phyloP scores from a whole-genome alignment of 768 basidiomycete species.

The Rhizopogon vinicolor region DNA sequence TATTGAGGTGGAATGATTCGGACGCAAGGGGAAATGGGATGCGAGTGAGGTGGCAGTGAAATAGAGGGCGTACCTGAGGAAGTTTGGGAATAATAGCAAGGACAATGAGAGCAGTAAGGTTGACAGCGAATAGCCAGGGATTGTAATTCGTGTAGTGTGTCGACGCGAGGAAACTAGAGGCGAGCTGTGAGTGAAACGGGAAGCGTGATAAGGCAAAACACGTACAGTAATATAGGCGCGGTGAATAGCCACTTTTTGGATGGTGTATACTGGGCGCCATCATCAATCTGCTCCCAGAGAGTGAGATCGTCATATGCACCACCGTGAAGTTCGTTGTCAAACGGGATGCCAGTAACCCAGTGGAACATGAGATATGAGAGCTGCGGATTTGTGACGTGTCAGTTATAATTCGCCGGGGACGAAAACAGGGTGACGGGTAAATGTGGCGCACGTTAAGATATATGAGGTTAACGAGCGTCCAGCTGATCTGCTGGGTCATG shows the following conservation, averaged over 20 bases:
- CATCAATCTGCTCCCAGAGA: conserved; percentile 99
- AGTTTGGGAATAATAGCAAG: conserved; percentile 91
- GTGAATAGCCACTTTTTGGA: conserved; percentile 95
- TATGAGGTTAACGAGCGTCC: conserved; percentile 88
- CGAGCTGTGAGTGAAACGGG: background rate
- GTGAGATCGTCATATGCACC: conserved; percentile 98
- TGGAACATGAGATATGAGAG: conserved; percentile 99
- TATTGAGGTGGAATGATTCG: background rate
- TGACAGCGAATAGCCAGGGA: conserved; percentile 89
- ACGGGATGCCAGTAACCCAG: conserved; percentile 95
- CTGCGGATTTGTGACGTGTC: conserved; percentile 33
- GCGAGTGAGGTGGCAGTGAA: conserved; percentile 1
- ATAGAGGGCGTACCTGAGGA: conserved; percentile 63
- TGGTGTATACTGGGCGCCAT: conserved; percentile 97
- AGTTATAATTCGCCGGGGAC: background rate
- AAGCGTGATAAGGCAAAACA: conserved; percentile 6
- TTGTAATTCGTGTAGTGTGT: conserved; percentile 99
- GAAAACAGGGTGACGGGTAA: background rate
- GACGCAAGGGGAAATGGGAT: conserved; percentile 12
- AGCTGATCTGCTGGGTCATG: conserved; percentile 90
- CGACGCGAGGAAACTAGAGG: conserved; percentile 82
- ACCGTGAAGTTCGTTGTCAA: conserved; percentile 79
- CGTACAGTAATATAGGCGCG: conserved; percentile 87
- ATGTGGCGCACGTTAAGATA: conserved; percentile 78
- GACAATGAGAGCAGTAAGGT: conserved; percentile 70